These are phyloP conservation scores for Globisporangium nagaii DNA, from an alignment of 352 stramenopile genomes.

Conservation along the genomic window DNA sequence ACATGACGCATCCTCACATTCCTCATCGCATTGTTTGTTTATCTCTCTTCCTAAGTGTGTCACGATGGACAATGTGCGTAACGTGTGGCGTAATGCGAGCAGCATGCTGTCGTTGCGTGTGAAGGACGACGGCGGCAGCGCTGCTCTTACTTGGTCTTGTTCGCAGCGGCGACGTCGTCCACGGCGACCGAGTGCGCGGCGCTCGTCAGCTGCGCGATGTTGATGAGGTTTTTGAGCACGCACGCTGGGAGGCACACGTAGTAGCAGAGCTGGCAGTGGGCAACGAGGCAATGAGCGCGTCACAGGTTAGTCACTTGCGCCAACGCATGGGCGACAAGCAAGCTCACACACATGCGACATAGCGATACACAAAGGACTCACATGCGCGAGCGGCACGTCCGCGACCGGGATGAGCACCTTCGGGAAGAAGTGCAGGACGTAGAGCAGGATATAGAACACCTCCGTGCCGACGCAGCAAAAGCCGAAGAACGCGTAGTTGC, in stretches of 20 bases:
- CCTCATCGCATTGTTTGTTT: too few species aligned
- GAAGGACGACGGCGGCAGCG: too few species aligned
- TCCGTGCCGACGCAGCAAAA: conserved; percentile 92
- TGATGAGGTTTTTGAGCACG: conserved; percentile 91
- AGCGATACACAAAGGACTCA: conserved; percentile 10
- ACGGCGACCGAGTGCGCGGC: conserved; percentile 75
- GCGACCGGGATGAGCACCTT: conserved; percentile 47
- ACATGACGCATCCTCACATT: too few species aligned
- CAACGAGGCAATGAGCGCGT: too few species aligned
- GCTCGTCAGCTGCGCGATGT: conserved; percentile 87
- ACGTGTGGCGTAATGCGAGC: too few species aligned
- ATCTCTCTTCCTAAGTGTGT: too few species aligned
- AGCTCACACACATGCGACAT: neutral
- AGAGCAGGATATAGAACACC: conserved; percentile 90
- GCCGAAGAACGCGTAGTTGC: conserved; percentile 89
- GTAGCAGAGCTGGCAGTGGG: conserved; percentile 81
- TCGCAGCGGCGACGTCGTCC: conserved; percentile 44
- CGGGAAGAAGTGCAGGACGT: conserved; percentile 84
- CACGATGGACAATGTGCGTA: too few species aligned
- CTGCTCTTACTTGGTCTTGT: conserved; percentile 50
- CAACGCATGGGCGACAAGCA: conserved; percentile 7
- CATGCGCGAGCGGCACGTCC: conserved; percentile 51
- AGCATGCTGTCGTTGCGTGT: too few species aligned
- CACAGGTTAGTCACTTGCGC: neutral
- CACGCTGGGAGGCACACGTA: conserved; percentile 87